Evolutionary conservation across 805 yeast genomes (phyloP).

Genomic region (Torulaspora gathmanii): DNA sequence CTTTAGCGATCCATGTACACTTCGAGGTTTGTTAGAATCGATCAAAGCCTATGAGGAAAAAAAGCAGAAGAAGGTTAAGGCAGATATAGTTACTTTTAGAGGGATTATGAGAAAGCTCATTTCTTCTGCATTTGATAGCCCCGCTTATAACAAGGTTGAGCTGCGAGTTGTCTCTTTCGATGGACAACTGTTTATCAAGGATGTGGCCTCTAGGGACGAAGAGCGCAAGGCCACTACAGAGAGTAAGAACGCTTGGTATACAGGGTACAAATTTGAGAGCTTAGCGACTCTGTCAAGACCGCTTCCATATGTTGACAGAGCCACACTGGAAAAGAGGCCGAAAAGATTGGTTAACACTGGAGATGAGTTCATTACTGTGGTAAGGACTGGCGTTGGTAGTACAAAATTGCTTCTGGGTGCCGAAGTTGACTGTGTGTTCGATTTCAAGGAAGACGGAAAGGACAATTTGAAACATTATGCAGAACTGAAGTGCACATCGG

Average conservation of each 20-base stretch:
- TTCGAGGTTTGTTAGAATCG: constrained; percentile 55
- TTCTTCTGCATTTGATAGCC: constrained; percentile 48
- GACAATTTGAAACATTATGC: constrained; percentile 68
- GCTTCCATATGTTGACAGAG: constrained; percentile 63
- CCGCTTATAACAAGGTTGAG: constrained; percentile 49
- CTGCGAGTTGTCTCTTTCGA: constrained; percentile 67
- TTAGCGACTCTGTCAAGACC: constrained; percentile 72
- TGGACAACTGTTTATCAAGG: constrained; percentile 64
- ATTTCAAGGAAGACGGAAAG: constrained; percentile 48
- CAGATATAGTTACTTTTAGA: constrained; percentile 76
- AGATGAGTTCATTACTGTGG: constrained; percentile 77
- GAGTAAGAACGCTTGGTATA: constrained; percentile 45
- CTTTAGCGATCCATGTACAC: constrained; percentile 39
- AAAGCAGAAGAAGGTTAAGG: constrained; percentile 41
- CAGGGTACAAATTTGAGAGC: constrained; percentile 84
- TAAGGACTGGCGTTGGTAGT: constrained; percentile 77
- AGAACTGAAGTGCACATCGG: constrained; percentile 71
- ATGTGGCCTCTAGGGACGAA: constrained; percentile 33
- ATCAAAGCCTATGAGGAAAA: constrained; percentile 52
- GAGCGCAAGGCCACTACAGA: constrained; percentile 26
- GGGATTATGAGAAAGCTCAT: constrained; percentile 71
- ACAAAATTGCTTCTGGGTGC: constrained; percentile 70
- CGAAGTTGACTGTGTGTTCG: constrained; percentile 89
- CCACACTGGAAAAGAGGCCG: constrained; percentile 60
- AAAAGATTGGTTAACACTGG: constrained; percentile 59